Conservation (phyloP, 768 basidiomycete genomes). For the Tricholoma sp. region DNA sequence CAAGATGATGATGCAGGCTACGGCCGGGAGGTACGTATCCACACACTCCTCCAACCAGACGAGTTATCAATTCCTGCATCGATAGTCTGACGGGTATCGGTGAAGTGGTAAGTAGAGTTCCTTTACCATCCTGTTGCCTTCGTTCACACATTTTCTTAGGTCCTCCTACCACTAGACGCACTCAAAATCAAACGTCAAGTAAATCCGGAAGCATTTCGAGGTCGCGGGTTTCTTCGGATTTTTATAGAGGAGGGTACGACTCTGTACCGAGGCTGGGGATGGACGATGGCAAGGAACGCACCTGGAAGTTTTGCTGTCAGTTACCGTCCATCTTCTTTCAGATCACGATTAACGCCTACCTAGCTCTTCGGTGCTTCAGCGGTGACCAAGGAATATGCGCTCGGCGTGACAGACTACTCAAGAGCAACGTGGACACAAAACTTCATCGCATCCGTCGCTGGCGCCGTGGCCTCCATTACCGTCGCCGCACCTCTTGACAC, state of each 20-base stretch:
- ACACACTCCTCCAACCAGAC: background rate
- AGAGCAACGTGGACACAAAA: conserved; percentile 97
- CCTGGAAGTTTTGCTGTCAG: conserved; percentile 91
- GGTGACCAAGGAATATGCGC: conserved; percentile 87
- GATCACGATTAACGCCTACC: background rate
- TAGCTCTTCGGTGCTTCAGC: conserved; percentile 98
- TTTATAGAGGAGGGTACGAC: conserved; percentile 88
- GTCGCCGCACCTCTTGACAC: conserved; percentile 94
- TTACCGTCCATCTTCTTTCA: conserved; percentile 24
- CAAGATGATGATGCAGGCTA: conserved; percentile 93
- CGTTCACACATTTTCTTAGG: conserved; percentile 29
- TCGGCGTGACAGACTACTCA: conserved; percentile 85
- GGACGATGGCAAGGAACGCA: conserved; percentile 98
- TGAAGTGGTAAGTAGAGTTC: conserved; percentile 68
- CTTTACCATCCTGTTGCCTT: background rate
- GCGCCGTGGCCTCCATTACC: conserved; percentile 92
- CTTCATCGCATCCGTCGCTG: conserved; percentile 91
- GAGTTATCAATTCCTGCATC: conserved; percentile 5
- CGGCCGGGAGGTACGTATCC: conserved; percentile 75
- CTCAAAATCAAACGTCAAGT: conserved; percentile 99
- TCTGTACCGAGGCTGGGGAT: conserved; percentile 97
- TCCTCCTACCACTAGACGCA: conserved; percentile 92
- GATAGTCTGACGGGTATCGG: conserved; percentile 75
- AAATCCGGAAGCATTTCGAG: conserved; percentile 97
- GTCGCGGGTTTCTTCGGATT: conserved; percentile 85